phyloP scores from a whole-genome alignment of 2,329 filamentous ascomycete genomes.

The Nemania sp. region DNA sequence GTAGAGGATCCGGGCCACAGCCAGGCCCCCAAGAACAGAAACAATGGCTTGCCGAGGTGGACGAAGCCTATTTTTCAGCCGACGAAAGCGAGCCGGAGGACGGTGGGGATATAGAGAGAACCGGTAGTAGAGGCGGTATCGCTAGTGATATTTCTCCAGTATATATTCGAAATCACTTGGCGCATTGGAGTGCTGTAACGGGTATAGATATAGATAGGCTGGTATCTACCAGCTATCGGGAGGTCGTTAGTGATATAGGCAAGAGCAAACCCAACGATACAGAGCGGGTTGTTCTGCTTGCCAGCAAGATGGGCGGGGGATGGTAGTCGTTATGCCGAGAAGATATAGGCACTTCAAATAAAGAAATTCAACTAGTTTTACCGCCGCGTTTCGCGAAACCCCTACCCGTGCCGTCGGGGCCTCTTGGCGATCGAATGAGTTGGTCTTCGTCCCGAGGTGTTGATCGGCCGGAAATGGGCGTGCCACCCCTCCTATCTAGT shows the following conservation, averaged over 20 bases:
- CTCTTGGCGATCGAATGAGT: constrained; percentile 73
- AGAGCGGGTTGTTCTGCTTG: constrained; percentile 83
- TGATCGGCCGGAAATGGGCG: constrained; percentile 45
- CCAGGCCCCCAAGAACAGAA: constrained; percentile 80
- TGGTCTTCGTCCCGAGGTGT: constrained; percentile 64
- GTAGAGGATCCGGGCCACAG: constrained; percentile 54
- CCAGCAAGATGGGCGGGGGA: constrained; percentile 87
- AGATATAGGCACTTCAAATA: constrained; percentile 30
- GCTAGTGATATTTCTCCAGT: constrained; percentile 68
- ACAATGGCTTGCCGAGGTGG: constrained; percentile 78
- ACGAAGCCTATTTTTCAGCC: constrained; percentile 87
- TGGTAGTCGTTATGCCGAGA: constrained; percentile 62
- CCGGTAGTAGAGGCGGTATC: constrained; percentile 42
- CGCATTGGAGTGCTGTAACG: constrained; percentile 75
- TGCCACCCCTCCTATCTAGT: constrained; percentile 46
- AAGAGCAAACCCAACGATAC: constrained; percentile 71
- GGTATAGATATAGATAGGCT: constrained; percentile 72
- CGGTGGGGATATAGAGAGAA: constrained; percentile 33
- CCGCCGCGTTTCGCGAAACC: constrained; percentile 71
- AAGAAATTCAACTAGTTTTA: constrained; percentile 48
- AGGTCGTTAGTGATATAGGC: constrained; percentile 93
- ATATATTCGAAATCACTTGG: constrained; percentile 68
- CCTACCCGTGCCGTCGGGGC: constrained; percentile 75
- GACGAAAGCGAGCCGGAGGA: constrained; percentile 54
- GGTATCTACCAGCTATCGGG: constrained; percentile 83